phyloP scores from a whole-genome alignment of 352 stramenopile genomes.

The Pythium biforme region DNA sequence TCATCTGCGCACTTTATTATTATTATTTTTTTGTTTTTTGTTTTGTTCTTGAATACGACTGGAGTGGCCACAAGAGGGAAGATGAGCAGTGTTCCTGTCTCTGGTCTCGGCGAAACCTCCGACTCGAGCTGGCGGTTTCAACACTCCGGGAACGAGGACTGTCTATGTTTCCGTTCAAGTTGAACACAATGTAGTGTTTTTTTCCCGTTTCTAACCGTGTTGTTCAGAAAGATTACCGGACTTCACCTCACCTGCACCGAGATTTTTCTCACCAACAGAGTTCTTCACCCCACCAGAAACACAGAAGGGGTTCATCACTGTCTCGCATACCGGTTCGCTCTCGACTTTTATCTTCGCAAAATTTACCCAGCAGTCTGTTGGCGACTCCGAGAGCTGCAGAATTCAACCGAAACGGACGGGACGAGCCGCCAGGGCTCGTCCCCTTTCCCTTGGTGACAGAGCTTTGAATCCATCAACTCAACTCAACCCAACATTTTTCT shows the following conservation, averaged over 20 bases:
- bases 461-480: slow-evolving; percentile 8
- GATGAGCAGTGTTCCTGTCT: slow-evolving; percentile 15
- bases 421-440: neutral
- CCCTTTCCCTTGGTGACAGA: neutral
- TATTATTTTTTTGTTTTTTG: neutral
- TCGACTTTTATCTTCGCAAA: neutral
- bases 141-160: slow-evolving; percentile 1
- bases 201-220: neutral
- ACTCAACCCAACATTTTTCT: slow-evolving; percentile 9
- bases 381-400: slow-evolving; percentile 1
- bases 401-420: slow-evolving; percentile 9
- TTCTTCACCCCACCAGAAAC: neutral
- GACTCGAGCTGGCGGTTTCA: slow-evolving; percentile 13
- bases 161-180: neutral
- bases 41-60: slow-evolving; percentile 1
- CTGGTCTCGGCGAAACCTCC: slow-evolving; percentile 5
- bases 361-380: neutral
- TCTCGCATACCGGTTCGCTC: too few relatives aligned
- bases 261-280: slow-evolving; percentile 13
- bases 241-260: slow-evolving; percentile 3
- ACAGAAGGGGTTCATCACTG: neutral
- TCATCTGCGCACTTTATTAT: neutral
- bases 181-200: slow-evolving; percentile 1
- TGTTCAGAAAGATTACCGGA: slow-evolving; percentile 1
- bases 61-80: slow-evolving; percentile 6